Evolutionary conservation across 2,329 filamentous ascomycete species (phyloP), one percentile per base, ranked within the genome.

Genomic region (Calcarisporium arbuscula): DNA sequence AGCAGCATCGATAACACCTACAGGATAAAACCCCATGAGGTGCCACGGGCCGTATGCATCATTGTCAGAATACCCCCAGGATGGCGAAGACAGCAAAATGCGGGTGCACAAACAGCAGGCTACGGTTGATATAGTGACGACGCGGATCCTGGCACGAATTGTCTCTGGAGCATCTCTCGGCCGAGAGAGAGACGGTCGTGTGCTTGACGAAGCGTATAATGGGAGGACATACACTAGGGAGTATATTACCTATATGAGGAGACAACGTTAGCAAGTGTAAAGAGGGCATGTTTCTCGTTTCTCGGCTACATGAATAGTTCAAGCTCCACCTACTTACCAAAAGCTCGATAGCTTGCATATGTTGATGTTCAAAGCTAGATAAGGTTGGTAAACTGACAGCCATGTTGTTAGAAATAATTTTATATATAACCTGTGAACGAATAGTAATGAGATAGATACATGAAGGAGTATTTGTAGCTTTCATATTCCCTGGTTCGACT

Each of bases 141-240:
- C 83, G 36, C 82, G 74, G 49, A 95, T 82, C 47, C 92, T 81
- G 38, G 86, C 85, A 47, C 81, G 82, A 62, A 98, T 96, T 32
- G 94, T 87, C 9, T 83, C 82, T 8, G 89, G 87, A 19, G 86
- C 82, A 74, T 96, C 89, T 53, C 92, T 80, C 41, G 85, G 85
- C 19, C 94, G 74, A 35, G 72, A 77, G 18, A 77, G 73, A 7
- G 86, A 92, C 6, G 89, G 88, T 34, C 89, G 78, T 5, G 90
- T 94, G 15, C 77, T 72, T 5, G 77, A 61, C 15, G 82, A 92
- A 43, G 90, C 69, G 67, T 98, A 95, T 61, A 96, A 87, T 17
- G 92, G 90, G 4, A 85, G 66, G 49, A 98, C 85, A 64, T 96
- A 98, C 64, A 87, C 64, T 48, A 88, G 59, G n/a, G 87, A 94